Evolutionary conservation across 108 stramenopile genomes (phyloP).

Genomic region (Pseudonitzschia multiseries): DNA sequence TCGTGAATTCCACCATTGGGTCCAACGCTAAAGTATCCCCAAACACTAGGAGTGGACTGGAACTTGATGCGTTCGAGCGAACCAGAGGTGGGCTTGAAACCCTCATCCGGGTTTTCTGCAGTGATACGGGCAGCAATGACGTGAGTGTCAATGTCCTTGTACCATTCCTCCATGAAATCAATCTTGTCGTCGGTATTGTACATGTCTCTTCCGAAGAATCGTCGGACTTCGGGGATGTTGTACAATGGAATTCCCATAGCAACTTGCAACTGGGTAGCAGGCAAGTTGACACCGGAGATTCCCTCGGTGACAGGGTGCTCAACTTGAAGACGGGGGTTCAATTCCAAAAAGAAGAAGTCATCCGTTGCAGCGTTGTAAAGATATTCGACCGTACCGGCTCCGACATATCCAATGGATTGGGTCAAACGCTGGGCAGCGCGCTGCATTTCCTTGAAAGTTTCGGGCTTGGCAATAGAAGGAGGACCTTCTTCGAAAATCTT

Average conservation of each 20-base stretch:
- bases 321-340: conserved; percentile 99
- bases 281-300: conserved; percentile 88
- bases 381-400: conserved; percentile 99
- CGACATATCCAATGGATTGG: conserved; percentile 93
- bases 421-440: conserved; percentile 93
- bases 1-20: conserved; percentile 98
- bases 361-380: conserved; percentile 93
- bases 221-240: conserved; percentile 90
- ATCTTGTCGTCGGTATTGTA: conserved; percentile 76
- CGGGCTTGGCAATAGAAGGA: conserved; percentile 81
- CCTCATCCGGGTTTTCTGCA: conserved; percentile 98
- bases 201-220: conserved; percentile 83
- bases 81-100: conserved; percentile 98
- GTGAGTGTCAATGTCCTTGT: conserved; percentile 81
- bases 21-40: conserved; percentile 98
- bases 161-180: conserved; percentile 91
- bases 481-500: conserved; percentile 99
- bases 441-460: conserved; percentile 93
- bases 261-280: conserved; percentile 94
- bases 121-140: conserved; percentile 99
- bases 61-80: conserved; percentile 97
- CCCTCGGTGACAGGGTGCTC: conserved; percentile 97
- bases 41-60: conserved; percentile 94
- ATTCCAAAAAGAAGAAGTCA: conserved; percentile 95
- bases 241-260: conserved; percentile 97